Evolutionary conservation across 2,329 filamentous ascomycete genomes (phyloP).

Genomic region (Sporothrix schenckii): DNA sequence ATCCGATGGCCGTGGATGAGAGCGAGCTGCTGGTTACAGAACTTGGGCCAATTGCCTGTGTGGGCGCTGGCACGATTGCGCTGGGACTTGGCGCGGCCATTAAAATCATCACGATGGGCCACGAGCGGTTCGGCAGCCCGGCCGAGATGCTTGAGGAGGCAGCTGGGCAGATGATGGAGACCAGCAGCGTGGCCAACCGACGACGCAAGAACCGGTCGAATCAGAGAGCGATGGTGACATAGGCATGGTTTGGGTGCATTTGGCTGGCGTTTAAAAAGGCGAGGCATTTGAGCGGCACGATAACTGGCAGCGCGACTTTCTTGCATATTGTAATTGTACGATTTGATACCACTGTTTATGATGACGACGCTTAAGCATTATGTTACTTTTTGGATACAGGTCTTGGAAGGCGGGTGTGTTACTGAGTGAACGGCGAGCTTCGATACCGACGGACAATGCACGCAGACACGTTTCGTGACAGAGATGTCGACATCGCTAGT

Average conservation of each 20-base stretch:
- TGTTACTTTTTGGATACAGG: background rate
- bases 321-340: slow-evolving; percentile 19
- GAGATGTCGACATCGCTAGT: background rate
- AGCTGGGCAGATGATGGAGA: slow-evolving; percentile 39
- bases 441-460: too few relatives aligned
- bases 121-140: slow-evolving; percentile 62
- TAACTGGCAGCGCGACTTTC: background rate
- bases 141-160: slow-evolving; percentile 41
- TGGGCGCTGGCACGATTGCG: slow-evolving; percentile 67
- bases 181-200: slow-evolving; percentile 44
- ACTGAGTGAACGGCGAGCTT: too few relatives aligned
- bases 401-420: too few relatives aligned
- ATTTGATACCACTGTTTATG: slow-evolving; percentile 18
- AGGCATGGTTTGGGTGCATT: background rate
- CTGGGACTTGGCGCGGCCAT: slow-evolving; percentile 73
- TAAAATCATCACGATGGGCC: slow-evolving; percentile 69
- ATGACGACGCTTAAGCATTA: background rate
- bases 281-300: background rate
- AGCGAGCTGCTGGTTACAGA: slow-evolving; percentile 56
- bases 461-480: background rate
- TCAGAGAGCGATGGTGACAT: background rate
- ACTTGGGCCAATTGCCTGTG: slow-evolving; percentile 64
- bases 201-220: slow-evolving; percentile 39
- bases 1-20: slow-evolving; percentile 49
- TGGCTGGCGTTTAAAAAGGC: background rate